Conservation (phyloP, 2,329 filamentous ascomycete genomes). For the Hypoxylon sp. region DNA sequence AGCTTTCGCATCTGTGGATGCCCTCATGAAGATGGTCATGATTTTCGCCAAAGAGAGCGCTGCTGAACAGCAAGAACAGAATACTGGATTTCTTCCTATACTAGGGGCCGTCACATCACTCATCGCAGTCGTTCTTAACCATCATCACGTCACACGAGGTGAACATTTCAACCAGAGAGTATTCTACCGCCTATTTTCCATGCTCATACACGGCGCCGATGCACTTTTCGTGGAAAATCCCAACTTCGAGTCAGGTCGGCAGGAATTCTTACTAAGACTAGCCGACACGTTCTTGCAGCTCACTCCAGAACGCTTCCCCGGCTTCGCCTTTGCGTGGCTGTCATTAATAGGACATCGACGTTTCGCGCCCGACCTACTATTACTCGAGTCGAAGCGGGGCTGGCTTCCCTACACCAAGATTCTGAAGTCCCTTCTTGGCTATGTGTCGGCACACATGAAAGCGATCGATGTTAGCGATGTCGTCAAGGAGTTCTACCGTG, state of each 20-base stretch:
- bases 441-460: constrained; percentile 85
- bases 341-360: constrained; percentile 85
- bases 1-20: constrained; percentile 77
- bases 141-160: constrained; percentile 84
- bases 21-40: constrained; percentile 84
- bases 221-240: constrained; percentile 70
- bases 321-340: constrained; percentile 89
- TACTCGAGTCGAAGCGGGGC: constrained; percentile 76
- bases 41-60: constrained; percentile 81
- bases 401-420: constrained; percentile 83
- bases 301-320: constrained; percentile 82
- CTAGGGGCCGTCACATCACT: constrained; percentile 84
- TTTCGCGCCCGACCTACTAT: constrained; percentile 84
- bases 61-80: constrained; percentile 70
- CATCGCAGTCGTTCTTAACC: constrained; percentile 84
- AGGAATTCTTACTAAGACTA: constrained; percentile 79
- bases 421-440: constrained; percentile 78
- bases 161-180: constrained; percentile 89
- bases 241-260: constrained; percentile 71
- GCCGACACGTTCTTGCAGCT: constrained; percentile 80
- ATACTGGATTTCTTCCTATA: constrained; percentile 76
- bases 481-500: constrained; percentile 87
- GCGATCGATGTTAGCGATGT: constrained; percentile 76
- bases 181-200: constrained; percentile 90
- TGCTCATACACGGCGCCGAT: constrained; percentile 82